Evolutionary conservation across 2,329 filamentous ascomycete species (phyloP).

Genomic region (Apiospora pterosperma): DNA sequence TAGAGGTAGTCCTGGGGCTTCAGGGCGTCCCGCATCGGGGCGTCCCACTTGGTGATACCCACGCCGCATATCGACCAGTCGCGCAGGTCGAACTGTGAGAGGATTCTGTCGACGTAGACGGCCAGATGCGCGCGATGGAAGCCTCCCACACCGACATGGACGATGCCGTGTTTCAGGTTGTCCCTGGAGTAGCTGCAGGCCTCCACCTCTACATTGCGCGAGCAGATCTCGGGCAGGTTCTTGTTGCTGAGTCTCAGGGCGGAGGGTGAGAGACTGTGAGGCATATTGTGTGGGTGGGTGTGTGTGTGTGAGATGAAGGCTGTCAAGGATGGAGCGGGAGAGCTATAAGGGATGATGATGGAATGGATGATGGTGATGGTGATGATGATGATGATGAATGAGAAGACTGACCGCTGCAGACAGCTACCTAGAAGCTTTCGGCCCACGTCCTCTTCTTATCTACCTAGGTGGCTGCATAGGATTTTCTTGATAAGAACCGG

Average conservation of each 20-base stretch:
- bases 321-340: neutral
- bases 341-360: neutral
- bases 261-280: neutral
- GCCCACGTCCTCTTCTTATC: neutral
- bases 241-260: constrained; percentile 35
- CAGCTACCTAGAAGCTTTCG: neutral
- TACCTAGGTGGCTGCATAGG: neutral
- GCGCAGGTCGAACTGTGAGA: constrained; percentile 39
- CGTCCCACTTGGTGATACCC: constrained; percentile 47
- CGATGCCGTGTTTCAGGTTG: constrained; percentile 49
- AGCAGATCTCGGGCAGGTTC: constrained; percentile 33
- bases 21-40: constrained; percentile 47
- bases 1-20: constrained; percentile 47
- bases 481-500: neutral
- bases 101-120: constrained; percentile 47
- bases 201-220: constrained; percentile 20
- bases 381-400: neutral
- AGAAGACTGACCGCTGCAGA: neutral
- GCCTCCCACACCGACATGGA: constrained; percentile 51
- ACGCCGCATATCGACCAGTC: constrained; percentile 51
- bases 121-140: constrained; percentile 53
- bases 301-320: neutral
- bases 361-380: neutral
- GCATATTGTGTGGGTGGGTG: neutral
- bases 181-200: constrained; percentile 41